A percentile compares a stretch with the other conserved stretches of the same genome.
Conservation (phyloP, 2,329 filamentous ascomycete species). For the Botrytis byssoidea region DNA sequence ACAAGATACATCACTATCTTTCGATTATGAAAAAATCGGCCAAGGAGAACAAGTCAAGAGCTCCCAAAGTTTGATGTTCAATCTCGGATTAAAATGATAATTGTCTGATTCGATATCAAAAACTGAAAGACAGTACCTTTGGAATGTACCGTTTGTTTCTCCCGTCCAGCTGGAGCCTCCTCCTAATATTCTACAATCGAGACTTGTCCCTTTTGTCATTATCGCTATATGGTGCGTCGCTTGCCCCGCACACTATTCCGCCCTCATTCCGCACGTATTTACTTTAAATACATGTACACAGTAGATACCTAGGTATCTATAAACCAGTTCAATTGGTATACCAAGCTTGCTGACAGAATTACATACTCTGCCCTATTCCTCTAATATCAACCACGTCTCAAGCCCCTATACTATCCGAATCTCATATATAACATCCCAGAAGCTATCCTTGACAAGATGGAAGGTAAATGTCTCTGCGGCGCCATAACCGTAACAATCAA, state of each 20-base stretch:
- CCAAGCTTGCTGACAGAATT: rapidly evolving
- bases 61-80: no score
- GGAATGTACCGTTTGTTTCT: no score
- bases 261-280: background rate
- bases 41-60: no score
- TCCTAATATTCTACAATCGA: no score
- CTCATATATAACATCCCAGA: background rate
- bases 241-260: background rate
- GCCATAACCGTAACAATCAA: constrained; percentile 49
- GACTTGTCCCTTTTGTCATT: no score
- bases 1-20: no score
- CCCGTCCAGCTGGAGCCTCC: no score
- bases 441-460: constrained; percentile 21
- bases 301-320: background rate
- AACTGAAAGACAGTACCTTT: no score
- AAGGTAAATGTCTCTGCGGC: constrained; percentile 47
- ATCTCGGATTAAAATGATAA: no score
- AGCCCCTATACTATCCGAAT: background rate
- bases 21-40: no score
- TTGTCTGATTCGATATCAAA: no score
- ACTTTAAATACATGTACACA: no score
- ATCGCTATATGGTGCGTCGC: background rate
- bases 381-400: background rate
- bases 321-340: background rate
- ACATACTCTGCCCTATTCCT: background rate